Conservation (phyloP, 2,329 filamentous ascomycete genomes). For the Epichloe aotearoae region DNA sequence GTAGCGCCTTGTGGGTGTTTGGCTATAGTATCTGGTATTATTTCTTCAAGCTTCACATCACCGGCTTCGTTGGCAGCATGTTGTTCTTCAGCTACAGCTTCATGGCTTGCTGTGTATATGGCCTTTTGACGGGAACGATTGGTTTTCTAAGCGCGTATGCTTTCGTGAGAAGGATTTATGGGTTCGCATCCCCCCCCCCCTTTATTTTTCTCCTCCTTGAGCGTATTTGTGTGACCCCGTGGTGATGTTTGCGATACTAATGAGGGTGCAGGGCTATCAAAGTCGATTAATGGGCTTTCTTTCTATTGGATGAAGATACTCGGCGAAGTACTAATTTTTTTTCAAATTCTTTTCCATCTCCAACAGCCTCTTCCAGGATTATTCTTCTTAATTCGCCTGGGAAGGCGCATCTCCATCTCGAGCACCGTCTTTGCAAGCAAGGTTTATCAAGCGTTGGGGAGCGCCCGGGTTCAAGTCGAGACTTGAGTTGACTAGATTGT, state of each 20-base stretch:
- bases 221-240: background rate
- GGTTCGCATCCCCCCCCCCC: conserved; percentile 31
- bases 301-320: too few relatives aligned
- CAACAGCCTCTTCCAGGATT: too few relatives aligned
- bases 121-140: conserved; percentile 67
- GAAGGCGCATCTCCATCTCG: too few relatives aligned
- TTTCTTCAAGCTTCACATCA: conserved; percentile 64
- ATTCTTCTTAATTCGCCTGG: too few relatives aligned
- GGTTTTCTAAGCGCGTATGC: conserved; percentile 75
- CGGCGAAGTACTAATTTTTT: too few relatives aligned
- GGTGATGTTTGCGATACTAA: conserved; percentile 3
- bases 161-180: conserved; percentile 74
- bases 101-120: conserved; percentile 70
- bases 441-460: too few relatives aligned
- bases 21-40: conserved; percentile 78
- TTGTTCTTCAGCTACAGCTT: conserved; percentile 80
- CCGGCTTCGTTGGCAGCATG: conserved; percentile 63
- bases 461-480: too few relatives aligned
- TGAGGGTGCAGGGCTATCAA: conserved; percentile 33
- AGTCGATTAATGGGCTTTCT: conserved; percentile 24
- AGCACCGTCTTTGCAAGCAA: too few relatives aligned
- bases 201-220: background rate
- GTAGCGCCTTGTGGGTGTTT: conserved; percentile 71
- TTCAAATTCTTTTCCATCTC: too few relatives aligned
- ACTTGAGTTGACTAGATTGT: too few relatives aligned